Percentiles rank a stretch among this genome's conserved stretches.
These are phyloP conservation scores for Tylopilus sp. DNA, from an alignment of 1,284 basidiomycete genomes.

Conservation along the genomic window DNA sequence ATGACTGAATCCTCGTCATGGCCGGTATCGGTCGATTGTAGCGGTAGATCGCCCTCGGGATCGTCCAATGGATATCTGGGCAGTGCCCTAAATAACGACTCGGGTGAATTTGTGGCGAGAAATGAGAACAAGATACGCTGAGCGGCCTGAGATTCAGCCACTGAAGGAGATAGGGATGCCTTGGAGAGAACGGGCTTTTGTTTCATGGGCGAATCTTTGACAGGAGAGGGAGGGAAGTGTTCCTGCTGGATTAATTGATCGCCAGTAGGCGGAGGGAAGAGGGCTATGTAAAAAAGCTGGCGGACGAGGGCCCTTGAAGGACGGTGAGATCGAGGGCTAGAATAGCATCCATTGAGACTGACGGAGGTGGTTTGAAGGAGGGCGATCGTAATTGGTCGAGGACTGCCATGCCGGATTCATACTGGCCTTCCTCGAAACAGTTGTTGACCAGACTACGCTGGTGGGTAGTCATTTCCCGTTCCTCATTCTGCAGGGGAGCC, in stretches of 20 bases:
- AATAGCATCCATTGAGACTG: constrained; percentile 29
- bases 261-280: constrained; percentile 47
- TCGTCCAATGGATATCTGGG: constrained; percentile 41
- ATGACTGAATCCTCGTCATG: constrained; percentile 54
- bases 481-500: constrained; percentile 22
- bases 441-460: constrained; percentile 60
- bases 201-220: constrained; percentile 37
- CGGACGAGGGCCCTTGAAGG: constrained; percentile 49
- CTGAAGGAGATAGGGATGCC: constrained; percentile 41
- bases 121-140: constrained; percentile 54
- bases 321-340: constrained; percentile 12
- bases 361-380: constrained; percentile 52
- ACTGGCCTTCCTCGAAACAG: constrained; percentile 69
- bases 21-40: constrained; percentile 18
- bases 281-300: constrained; percentile 61
- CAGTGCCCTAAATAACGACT: constrained; percentile 48
- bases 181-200: constrained; percentile 29
- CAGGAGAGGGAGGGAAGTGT: constrained; percentile 42
- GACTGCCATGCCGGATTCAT: constrained; percentile 55
- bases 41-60: constrained; percentile 11
- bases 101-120: constrained; percentile 52
- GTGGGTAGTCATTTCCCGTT: constrained; percentile 50
- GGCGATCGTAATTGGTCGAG: constrained; percentile 56
- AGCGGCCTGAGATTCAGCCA: constrained; percentile 45
- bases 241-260: constrained; percentile 33